A percentile compares a stretch with the other conserved stretches of the same genome.
phyloP scores from a whole-genome alignment of 805 yeast genomes.

The Saccharomycopsis amapae region DNA sequence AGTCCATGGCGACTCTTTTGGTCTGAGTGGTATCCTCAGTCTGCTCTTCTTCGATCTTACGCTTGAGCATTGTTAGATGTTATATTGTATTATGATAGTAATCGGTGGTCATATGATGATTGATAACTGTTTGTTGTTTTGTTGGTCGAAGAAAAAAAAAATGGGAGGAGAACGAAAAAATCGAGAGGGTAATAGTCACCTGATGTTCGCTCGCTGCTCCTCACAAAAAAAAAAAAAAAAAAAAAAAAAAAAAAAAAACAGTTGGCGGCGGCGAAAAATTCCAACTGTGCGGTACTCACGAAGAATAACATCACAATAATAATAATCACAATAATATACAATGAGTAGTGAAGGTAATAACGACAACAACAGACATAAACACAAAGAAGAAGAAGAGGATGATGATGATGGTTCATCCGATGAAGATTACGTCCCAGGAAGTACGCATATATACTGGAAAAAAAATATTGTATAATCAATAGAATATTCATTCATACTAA shows the following conservation, averaged over 20 bases:
- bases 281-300: neutral
- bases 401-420: constrained; percentile 2
- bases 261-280: neutral
- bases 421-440: constrained; percentile 5
- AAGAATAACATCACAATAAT: neutral
- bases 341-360: neutral
- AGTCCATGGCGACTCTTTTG: constrained; percentile 66
- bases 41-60: constrained; percentile 58
- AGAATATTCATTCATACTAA: too few relatives aligned
- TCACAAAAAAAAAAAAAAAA: too few relatives aligned
- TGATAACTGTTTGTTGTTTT: too few relatives aligned
- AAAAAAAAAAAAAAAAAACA: too few relatives aligned
- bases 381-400: constrained; percentile 5
- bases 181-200: too few relatives aligned
- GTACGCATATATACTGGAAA: neutral
- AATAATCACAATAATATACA: neutral
- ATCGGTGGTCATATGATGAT: too few relatives aligned
- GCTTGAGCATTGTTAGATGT: constrained; percentile 38
- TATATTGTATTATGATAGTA: neutral
- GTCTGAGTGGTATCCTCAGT: constrained; percentile 40
- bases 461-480: too few relatives aligned
- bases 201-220: too few relatives aligned
- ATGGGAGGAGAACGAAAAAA: too few relatives aligned
- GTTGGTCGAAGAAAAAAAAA: too few relatives aligned
- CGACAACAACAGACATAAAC: neutral